Base-by-base conservation (phyloP, 192 early-diverging fungal genomes). In the Backusella sp. region DNA sequence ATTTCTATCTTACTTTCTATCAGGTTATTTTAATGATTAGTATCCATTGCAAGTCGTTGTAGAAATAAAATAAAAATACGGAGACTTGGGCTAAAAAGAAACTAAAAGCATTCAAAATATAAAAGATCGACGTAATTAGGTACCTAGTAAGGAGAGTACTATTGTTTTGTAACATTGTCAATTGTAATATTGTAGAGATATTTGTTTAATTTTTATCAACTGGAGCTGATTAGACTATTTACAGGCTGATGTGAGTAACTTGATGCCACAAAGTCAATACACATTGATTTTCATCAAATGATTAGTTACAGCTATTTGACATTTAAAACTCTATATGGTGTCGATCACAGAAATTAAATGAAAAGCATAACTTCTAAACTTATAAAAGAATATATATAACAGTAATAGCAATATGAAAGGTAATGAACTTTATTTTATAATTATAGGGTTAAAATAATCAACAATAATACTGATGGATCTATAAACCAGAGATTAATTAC, bases 71-170 rank as follows among this genome's bases (percentile, higher is more conserved):
- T 12, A 26, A 62, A 62, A 62, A 62, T 28, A 62, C 56, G 56
- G 56, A 62, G 56, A 62, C 56, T 11, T 62, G 9, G 56, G 12
- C 56, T 28, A 62, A 62, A 62, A 62, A 62, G 56, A 62, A 62
- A 62, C 56, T 62, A 28, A 62, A 62, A 14, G 4, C 23, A 62
- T 26, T 28, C 56, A 28, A 62, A 62, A 28, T 62, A 62, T 5
- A 62, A 62, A 62, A 62, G 56, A 62, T 62, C 56, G 23, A 62
- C 56, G 56, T 28, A 28, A 26, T 23, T 62, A 62, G 23, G 56
- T 62, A 62, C 26, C 8, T 62, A 12, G 26, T 62, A 62, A 62
- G 56, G 56, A 62, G 56, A 62, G 12, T 28, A 11, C 0, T 28
- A 12, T 62, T 62, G 12, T 28, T 28, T 62, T 62, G 26, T 62